phyloP scores from a whole-genome alignment of 164 flowering plant species.

The Euptelea pleiosperma region DNA sequence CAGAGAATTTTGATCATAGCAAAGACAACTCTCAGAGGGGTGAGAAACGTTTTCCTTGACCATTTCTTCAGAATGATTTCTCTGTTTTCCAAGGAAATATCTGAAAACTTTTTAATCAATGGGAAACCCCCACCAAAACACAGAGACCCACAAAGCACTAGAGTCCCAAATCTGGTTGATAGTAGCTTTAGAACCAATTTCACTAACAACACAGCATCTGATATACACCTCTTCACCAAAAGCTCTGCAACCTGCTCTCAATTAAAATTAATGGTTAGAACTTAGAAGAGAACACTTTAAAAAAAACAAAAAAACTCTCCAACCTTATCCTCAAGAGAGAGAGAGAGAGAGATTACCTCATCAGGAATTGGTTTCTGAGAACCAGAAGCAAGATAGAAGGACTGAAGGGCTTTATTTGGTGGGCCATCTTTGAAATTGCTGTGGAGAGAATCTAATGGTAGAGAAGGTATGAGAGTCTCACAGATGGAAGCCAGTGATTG shows the following conservation, averaged over 20 bases:
- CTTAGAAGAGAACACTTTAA: no score
- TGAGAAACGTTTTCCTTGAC: conserved; percentile 34
- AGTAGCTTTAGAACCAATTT: conserved; percentile 40
- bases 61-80: conserved; percentile 54
- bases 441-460: conserved; percentile 21
- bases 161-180: conserved; percentile 62
- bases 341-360: conserved; percentile 37
- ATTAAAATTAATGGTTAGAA: no score
- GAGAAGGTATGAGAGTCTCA: conserved; percentile 52
- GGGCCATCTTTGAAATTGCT: conserved; percentile 10
- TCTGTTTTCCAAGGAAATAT: conserved; percentile 50
- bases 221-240: conserved; percentile 33
- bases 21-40: conserved; percentile 46
- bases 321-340: conserved; percentile 27
- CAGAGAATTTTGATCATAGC: conserved; percentile 38
- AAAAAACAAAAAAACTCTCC: conserved; percentile 42
- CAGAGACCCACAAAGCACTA: conserved; percentile 52
- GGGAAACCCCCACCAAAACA: conserved; percentile 54
- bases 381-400: conserved; percentile 44
- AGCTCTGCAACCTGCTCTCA: conserved; percentile 59
- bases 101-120: conserved; percentile 52
- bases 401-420: conserved; percentile 21
- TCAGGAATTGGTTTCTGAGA: conserved; percentile 49
- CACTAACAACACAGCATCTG: conserved; percentile 36
- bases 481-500: conserved; percentile 52